Conservation (phyloP, 1,139 yeast genomes). For the Zygotorulaspora mrakii region DNA sequence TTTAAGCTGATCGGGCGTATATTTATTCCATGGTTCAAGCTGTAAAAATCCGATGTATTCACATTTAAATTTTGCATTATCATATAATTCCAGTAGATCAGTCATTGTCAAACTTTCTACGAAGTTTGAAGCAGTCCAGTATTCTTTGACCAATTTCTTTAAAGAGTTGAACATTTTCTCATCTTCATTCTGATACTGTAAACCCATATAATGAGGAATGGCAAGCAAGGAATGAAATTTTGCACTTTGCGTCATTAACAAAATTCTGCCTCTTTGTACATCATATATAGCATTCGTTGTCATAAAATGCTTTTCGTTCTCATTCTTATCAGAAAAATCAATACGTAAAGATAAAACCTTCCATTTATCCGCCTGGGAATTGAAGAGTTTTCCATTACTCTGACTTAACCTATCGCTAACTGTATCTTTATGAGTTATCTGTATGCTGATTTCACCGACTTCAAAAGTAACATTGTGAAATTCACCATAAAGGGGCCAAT, state of each 20-base stretch:
- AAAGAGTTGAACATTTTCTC: slow-evolving; percentile 44
- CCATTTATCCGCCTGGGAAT: slow-evolving; percentile 33
- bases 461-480: slow-evolving; percentile 33
- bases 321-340: slow-evolving; percentile 39
- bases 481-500: slow-evolving; percentile 25
- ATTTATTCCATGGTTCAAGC: slow-evolving; percentile 53
- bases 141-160: slow-evolving; percentile 32
- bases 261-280: slow-evolving; percentile 62
- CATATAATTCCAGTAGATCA: slow-evolving; percentile 38
- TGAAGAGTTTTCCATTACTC: slow-evolving; percentile 26
- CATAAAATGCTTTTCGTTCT: slow-evolving; percentile 47
- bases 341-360: slow-evolving; percentile 34
- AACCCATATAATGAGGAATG: slow-evolving; percentile 33
- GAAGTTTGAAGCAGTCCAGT: slow-evolving; percentile 38
- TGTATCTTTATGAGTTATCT: slow-evolving; percentile 29
- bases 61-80: slow-evolving; percentile 48
- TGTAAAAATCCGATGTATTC: slow-evolving; percentile 71
- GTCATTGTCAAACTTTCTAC: slow-evolving; percentile 39
- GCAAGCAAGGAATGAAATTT: slow-evolving; percentile 65
- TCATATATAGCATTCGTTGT: slow-evolving; percentile 66
- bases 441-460: slow-evolving; percentile 30
- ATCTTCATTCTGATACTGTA: slow-evolving; percentile 39
- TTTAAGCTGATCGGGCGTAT: slow-evolving; percentile 48
- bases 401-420: slow-evolving; percentile 18
- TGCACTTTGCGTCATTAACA: slow-evolving; percentile 62